Base-by-base conservation (phyloP, 192 early-diverging fungal species). In the Irineochytrium annulatum region DNA sequence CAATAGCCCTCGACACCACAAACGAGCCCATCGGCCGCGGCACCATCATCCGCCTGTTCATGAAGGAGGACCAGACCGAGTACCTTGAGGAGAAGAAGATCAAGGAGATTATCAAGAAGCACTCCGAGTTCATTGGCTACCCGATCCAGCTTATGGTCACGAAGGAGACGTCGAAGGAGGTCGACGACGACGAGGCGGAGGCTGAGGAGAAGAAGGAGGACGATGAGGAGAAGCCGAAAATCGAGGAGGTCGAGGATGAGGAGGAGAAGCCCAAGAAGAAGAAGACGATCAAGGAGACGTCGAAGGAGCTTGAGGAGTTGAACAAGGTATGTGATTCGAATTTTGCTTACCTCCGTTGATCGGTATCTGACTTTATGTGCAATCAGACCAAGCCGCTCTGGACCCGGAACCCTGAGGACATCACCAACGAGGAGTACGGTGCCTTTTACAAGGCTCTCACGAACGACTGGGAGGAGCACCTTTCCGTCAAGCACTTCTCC, bases 61-160 rank as follows among this genome's bases (percentile, higher is more conserved):
- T 99, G 77, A 99, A 99, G 89, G 97, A 99, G 78, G 95, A 97
- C 77, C 91, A 92, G 76, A 62, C 86, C 57, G 95, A 98, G 78
- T 98, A 95, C 83, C 88, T 98, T 65, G 94, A 98, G 82, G 94
- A 97, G 87, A 91, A 91, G 81, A 87, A 87, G 71, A 95, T 99
- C 81, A 95, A 97, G 86, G 95, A 98, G 71, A 89, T 97, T 59
- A 89, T 99, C 79, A 97, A 98, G 89, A 97, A 96, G 88, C 93
- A 99, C 90, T 99, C 97, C 65, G 95, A 98, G 75, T 99, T 98
- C 81, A 99, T 99, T 70, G 87, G 88, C 59, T 97, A 96, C 88
- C 92, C 95, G 57, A 99, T 99, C 79, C 85, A 96, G 75, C 90
- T 99, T 51, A 78, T 89, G 31, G 91, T 92, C 68, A 86, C 89